These are phyloP conservation scores for Leishmania amazonensis DNA, from an alignment of 208 protist genomes.

Conservation along the genomic window DNA sequence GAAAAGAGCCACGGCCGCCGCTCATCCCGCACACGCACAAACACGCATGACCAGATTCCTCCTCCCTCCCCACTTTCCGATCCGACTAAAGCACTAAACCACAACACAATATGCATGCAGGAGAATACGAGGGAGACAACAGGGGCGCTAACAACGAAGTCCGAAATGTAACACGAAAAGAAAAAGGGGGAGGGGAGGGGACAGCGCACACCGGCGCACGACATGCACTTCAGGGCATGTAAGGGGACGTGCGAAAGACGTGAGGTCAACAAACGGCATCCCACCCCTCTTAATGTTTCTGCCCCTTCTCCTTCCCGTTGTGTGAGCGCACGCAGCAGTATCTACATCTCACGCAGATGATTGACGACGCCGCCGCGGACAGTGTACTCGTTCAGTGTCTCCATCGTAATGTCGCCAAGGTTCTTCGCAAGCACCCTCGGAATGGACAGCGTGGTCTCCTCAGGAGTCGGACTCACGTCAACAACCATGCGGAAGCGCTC, in stretches of 20 bases:
- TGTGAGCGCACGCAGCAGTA: not conserved
- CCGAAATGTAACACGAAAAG: slow-evolving; percentile 1
- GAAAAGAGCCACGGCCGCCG: not conserved
- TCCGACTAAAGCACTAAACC: not conserved
- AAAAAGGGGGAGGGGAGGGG: not conserved
- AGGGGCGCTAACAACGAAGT: slow-evolving; percentile 4
- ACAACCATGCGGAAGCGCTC: slow-evolving; percentile 82
- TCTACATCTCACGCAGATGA: slow-evolving; percentile 36
- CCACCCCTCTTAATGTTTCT: not conserved
- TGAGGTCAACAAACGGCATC: not conserved
- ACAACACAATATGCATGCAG: too few species aligned
- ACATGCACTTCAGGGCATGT: not conserved
- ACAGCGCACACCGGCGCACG: not conserved
- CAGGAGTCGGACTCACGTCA: slow-evolving; percentile 59
- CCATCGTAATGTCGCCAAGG: slow-evolving; percentile 61
- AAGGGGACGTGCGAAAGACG: not conserved
- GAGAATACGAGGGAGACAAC: not conserved
- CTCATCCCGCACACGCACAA: slow-evolving; percentile 4
- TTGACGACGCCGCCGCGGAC: slow-evolving; percentile 34
- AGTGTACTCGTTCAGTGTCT: slow-evolving; percentile 60
- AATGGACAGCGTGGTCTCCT: slow-evolving; percentile 42
- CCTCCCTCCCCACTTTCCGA: not conserved
- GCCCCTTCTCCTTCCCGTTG: not conserved
- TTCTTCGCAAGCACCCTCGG: slow-evolving; percentile 39
- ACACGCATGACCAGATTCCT: not conserved